A percentile compares a stretch with the other conserved stretches of the same genome.
These are phyloP conservation scores for Daldinia caldariorum DNA, from an alignment of 495 filamentous ascomycete genomes.

Conservation along the genomic window DNA sequence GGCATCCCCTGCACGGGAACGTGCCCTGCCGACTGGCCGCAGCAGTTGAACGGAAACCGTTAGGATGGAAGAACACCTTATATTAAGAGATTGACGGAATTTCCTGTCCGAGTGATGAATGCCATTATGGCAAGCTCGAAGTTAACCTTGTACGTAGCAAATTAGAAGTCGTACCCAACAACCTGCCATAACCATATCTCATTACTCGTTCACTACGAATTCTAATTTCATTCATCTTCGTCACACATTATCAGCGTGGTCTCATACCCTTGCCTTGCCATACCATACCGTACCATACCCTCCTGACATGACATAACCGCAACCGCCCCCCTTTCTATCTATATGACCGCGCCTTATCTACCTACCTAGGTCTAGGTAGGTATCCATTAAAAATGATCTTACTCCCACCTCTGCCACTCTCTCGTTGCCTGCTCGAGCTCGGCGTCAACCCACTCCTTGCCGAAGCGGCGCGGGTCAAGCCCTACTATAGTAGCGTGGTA, in stretches of 20 bases:
- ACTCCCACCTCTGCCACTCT: constrained; percentile 68
- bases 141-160: background rate
- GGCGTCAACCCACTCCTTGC: constrained; percentile 58
- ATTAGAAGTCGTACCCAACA: background rate
- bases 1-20: constrained; percentile 56
- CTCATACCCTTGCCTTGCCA: constrained; percentile 18
- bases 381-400: constrained; percentile 25
- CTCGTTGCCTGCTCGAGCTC: constrained; percentile 60
- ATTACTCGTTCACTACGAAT: constrained; percentile 34
- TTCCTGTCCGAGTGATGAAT: background rate
- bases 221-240: constrained; percentile 8
- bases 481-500: constrained; percentile 45
- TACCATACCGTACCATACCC: background rate
- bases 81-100: too few relatives aligned
- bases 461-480: constrained; percentile 54
- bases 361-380: too few relatives aligned
- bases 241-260: constrained; percentile 26
- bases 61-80: constrained; percentile 18
- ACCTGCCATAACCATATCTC: constrained; percentile 27
- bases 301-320: background rate
- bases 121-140: background rate
- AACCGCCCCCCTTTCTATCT: constrained; percentile 11
- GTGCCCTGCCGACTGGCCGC: constrained; percentile 55
- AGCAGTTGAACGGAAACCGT: constrained; percentile 57
- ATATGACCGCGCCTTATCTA: constrained; percentile 2